Evolutionary conservation across 768 basidiomycete species (phyloP).

Genomic region (Kwoniella europaea): DNA sequence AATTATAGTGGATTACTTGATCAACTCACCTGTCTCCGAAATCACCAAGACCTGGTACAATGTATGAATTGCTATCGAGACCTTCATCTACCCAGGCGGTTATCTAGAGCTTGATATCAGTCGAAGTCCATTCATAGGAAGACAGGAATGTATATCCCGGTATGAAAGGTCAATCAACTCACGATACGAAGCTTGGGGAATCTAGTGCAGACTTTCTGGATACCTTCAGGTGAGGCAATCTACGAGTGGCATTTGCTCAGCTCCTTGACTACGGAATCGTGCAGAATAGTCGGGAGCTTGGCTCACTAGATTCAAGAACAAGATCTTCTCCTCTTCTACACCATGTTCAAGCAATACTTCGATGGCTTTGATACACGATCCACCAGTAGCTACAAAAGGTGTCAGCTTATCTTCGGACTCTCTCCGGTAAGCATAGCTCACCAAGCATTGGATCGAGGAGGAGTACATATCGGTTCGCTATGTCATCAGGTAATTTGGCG

Average conservation of each 20-base stretch:
- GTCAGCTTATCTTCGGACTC: not conserved
- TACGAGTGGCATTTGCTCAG: constrained; percentile 57
- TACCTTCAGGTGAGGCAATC: constrained; percentile 90
- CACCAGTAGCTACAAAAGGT: constrained; percentile 75
- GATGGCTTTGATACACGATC: constrained; percentile 96
- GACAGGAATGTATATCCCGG: not conserved
- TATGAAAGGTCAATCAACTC: constrained; percentile 54
- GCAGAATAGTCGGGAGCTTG: too few species aligned
- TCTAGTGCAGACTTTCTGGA: constrained; percentile 74
- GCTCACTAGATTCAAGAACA: constrained; percentile 87
- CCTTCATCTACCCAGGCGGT: constrained; percentile 96
- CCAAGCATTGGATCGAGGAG: constrained; percentile 98
- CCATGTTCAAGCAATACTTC: constrained; percentile 90
- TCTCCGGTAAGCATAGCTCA: constrained; percentile 57
- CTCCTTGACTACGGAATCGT: too few species aligned
- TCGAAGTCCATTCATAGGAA: too few species aligned
- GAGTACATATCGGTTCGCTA: constrained; percentile 85
- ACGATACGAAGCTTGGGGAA: constrained; percentile 81
- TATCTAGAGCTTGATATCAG: constrained; percentile 62
- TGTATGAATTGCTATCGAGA: constrained; percentile 86
- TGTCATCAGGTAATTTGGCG: constrained; percentile 86
- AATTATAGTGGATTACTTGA: not conserved
- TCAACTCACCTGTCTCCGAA: constrained; percentile 71
- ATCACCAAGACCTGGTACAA: constrained; percentile 94
- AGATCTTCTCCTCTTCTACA: constrained; percentile 91